Evolutionary conservation across 106 monocot genomes (phyloP).

Genomic region (Xerophyta viscosa): DNA sequence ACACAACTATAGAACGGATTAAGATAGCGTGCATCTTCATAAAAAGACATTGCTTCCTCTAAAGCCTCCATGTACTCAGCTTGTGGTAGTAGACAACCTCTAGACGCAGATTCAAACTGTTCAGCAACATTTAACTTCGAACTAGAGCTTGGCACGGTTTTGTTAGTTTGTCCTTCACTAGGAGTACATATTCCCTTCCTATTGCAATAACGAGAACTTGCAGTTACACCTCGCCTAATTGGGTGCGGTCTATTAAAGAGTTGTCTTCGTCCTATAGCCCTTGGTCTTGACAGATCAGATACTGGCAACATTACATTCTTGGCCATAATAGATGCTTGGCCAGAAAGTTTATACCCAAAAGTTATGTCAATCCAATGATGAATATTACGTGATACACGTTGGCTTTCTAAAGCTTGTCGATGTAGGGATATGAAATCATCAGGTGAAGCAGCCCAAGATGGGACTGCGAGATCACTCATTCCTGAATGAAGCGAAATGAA

Average conservation of each 20-base stretch:
- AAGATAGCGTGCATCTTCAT: slow-evolving; percentile 39
- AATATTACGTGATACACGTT: slow-evolving; percentile 63
- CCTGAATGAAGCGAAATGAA: slow-evolving; percentile 79
- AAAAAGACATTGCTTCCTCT: slow-evolving; percentile 66
- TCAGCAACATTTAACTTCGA: slow-evolving; percentile 1
- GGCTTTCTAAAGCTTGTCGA: slow-evolving; percentile 81
- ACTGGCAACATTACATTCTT: slow-evolving; percentile 91
- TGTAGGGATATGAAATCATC: slow-evolving; percentile 88
- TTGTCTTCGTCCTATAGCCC: slow-evolving; percentile 62
- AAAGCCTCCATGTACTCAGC: slow-evolving; percentile 48
- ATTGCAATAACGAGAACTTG: slow-evolving; percentile 7
- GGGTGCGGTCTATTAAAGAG: slow-evolving; percentile 87
- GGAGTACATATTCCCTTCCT: slow-evolving; percentile 7
- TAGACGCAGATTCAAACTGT: slow-evolving; percentile 5
- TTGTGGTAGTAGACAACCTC: slow-evolving; percentile 19
- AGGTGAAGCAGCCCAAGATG: slow-evolving; percentile 72
- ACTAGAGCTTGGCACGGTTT: slow-evolving; percentile 3
- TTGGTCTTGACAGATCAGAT: slow-evolving; percentile 62
- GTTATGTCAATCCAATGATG: slow-evolving; percentile 99
- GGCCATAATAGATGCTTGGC: slow-evolving; percentile 63
- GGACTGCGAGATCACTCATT: slow-evolving; percentile 86
- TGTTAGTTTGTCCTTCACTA: slow-evolving; percentile 7
- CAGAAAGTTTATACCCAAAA: slow-evolving; percentile 93
- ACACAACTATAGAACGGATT: slow-evolving; percentile 49
- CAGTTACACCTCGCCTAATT: slow-evolving; percentile 26